Evolutionary conservation across 2,329 filamentous ascomycete species (phyloP).

Genomic region (Aspergillus sp.): DNA sequence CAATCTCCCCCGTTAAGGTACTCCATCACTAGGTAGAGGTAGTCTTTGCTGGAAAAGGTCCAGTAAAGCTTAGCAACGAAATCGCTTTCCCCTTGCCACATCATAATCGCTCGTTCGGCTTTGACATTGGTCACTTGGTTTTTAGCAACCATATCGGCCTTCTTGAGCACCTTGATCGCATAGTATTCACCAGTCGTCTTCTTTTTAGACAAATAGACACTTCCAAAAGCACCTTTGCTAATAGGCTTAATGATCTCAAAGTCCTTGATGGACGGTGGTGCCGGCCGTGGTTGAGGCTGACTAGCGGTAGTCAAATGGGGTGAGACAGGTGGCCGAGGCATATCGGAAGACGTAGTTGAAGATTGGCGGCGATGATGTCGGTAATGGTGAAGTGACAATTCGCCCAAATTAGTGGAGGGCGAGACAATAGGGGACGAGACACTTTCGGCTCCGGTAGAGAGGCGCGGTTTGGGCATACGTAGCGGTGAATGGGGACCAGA

Average conservation of each 20-base stretch:
- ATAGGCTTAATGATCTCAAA: conserved; percentile 99
- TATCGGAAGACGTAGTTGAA: conserved; percentile 80
- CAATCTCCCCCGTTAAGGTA: conserved; percentile 98
- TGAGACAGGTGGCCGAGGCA: conserved; percentile 72
- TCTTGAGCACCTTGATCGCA: conserved; percentile 97
- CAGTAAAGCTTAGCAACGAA: conserved; percentile 99
- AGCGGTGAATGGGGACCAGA: conserved; percentile 82
- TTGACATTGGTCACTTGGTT: conserved; percentile 99
- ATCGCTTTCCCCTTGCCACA: conserved; percentile 99
- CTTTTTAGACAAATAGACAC: conserved; percentile 97
- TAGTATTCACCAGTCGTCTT: conserved; percentile 98
- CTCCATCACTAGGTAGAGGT: conserved; percentile 98
- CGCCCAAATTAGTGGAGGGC: conserved; percentile 80
- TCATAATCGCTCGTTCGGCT: conserved; percentile 98
- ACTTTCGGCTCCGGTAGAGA: conserved; percentile 56
- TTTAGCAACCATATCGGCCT: conserved; percentile 99
- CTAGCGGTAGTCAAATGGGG: conserved; percentile 78
- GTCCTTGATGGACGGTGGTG: conserved; percentile 96
- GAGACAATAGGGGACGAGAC: conserved; percentile 86
- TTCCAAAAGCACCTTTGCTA: conserved; percentile 97
- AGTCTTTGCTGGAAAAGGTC: conserved; percentile 99
- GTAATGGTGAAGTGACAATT: conserved; percentile 60
- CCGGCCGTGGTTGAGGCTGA: conserved; percentile 82
- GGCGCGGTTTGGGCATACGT: conserved; percentile 80
- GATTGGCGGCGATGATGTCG: conserved; percentile 86